Conservation (phyloP, 2,329 filamentous ascomycete species). For the Lasiodiplodia gonubiensis region DNA sequence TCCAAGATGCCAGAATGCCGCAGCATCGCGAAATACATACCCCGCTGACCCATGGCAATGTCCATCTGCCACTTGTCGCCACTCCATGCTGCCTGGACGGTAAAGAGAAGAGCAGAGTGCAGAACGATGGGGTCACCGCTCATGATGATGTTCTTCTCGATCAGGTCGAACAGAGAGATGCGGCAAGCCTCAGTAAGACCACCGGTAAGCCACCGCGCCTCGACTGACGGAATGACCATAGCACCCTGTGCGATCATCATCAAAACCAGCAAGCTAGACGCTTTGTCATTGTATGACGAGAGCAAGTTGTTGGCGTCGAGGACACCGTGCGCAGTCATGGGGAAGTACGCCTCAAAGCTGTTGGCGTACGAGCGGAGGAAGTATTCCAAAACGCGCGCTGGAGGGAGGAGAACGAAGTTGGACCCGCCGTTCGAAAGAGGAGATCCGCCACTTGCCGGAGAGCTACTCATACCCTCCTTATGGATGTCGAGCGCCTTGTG, state of each 20-base stretch:
- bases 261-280: slow-evolving; percentile 68
- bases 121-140: slow-evolving; percentile 69
- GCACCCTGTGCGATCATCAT: slow-evolving; percentile 77
- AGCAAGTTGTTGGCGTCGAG: slow-evolving; percentile 72
- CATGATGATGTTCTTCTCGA: slow-evolving; percentile 73
- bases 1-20: slow-evolving; percentile 72
- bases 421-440: slow-evolving; percentile 59
- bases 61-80: slow-evolving; percentile 81
- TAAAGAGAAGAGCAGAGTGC: slow-evolving; percentile 70
- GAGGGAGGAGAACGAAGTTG: slow-evolving; percentile 70
- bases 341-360: slow-evolving; percentile 70
- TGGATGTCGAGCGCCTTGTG: slow-evolving; percentile 74
- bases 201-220: slow-evolving; percentile 69
- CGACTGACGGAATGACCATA: slow-evolving; percentile 67
- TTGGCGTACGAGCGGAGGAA: slow-evolving; percentile 71
- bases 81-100: slow-evolving; percentile 72
- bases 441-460: slow-evolving; percentile 48
- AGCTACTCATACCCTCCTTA: slow-evolving; percentile 55
- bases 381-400: slow-evolving; percentile 69
- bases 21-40: slow-evolving; percentile 76
- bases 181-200: slow-evolving; percentile 73
- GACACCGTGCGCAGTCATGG: slow-evolving; percentile 63
- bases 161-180: slow-evolving; percentile 73
- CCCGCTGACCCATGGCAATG: slow-evolving; percentile 74
- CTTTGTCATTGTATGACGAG: slow-evolving; percentile 65